Base-by-base conservation (phyloP, 371 early-diverging fungal genomes). In the Paraphysoderma sedebokerense region DNA sequence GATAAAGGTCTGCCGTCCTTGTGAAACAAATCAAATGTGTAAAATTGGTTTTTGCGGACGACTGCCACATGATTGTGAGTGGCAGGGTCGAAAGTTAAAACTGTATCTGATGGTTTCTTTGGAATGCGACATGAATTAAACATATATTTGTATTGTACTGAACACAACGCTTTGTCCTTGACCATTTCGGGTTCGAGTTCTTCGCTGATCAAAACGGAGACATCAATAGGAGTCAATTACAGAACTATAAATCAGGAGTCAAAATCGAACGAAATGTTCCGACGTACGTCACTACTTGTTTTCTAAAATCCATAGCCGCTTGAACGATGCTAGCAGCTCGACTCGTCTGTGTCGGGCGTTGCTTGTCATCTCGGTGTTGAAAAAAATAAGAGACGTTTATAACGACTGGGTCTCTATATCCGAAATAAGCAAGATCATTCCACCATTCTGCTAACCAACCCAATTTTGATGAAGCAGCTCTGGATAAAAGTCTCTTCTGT, bases 381-480 rank as follows among this genome's bases (percentile, higher is more conserved):
- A 59, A 86, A 52, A 86, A 90, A 64, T 85, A 92, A 53, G 72
- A 76, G 38, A 86, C 88, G 60, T 82, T 78, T 50, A 87, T 70
- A 23, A 89, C 87, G 23, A 91, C 81, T 9, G 96, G 90, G 51
- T 95, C 98, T 51, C 98, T 80, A 69, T 92, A 95, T 13, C 79
- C 83, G 71, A 89, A 78, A 63, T 95, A 95, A 46, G 87, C 85
- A 45, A 76, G 66, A 47, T 88, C 86, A 59, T 82, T 80, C 97
- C 97, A 88, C 93, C 92, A 92, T 51, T 89, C 87, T 59, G 84
- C 85, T 54, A 96, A 71, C 96, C 91, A 88, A n/a, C 44, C n/a
- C 33, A 57, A 45, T 19, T 30, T 17, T 12, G 34, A 13, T 17
- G 13, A 20, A 3, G 30, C 54, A 5, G 59, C 58, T 26, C 66